Base-by-base conservation (phyloP, 2,329 filamentous ascomycete species). In the Mollisia scopiformis region DNA sequence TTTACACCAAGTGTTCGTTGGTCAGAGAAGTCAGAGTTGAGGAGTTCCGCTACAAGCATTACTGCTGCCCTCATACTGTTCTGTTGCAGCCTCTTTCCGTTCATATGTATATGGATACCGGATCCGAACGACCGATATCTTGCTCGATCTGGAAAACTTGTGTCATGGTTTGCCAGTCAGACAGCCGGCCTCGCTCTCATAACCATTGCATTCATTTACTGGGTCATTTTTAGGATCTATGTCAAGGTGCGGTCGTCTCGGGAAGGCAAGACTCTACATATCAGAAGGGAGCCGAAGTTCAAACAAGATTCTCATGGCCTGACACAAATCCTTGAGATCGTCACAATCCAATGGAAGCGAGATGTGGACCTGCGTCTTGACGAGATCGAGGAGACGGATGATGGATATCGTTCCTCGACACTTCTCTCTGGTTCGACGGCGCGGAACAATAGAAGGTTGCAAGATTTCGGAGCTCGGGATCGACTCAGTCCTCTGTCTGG, bases 261-360 rank as follows among this genome's bases (percentile, higher is more conserved):
- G 19, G 43, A 39, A 28, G 57, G 57, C 2, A 54, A 28, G 39
- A 55, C 39, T 13, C 39, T 59, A 31, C 51, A 59, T 25, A 33
- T 59, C 6, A 59, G 41, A 37, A 25, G 57, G 13, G 51, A 59
- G 23, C 57, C 57, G 8, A 59, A 39, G 8, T 59, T 59, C 30
- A 55, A 55, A 19, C 39, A 49, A 2, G 51, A 59, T n/a, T 3
- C 5, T 16, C 21, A 19, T 10, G 51, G 39, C 5, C 23, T 59
- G 23, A 55, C 57, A 23, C 57, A 59, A 41, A 47, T 59, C 25
- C 25, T 55, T 11, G 57, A 59, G 19, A 59, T 59, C 21, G 39
- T 59, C 14, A 59, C 57, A 2, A 19, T 59, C 28, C n/a, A 59
- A 25, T 59, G 57, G 57, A 59, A 10, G 16, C 37, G 51, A 19